Base-by-base conservation (phyloP, 1,284 basidiomycete species). In the Porodaedalea pini region DNA sequence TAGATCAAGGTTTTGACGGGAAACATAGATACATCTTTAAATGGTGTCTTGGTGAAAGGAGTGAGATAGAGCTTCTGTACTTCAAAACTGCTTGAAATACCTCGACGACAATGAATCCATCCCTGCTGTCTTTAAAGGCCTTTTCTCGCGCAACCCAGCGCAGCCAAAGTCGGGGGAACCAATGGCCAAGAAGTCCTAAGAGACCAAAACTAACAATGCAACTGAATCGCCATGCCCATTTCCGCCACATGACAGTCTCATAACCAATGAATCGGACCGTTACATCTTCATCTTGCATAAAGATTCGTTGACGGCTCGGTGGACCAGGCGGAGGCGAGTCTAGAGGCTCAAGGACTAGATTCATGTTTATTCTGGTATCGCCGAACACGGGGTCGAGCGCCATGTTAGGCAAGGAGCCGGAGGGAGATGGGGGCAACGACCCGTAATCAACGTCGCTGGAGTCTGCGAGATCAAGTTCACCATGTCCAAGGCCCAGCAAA, bases 91-190 rank as follows among this genome's bases (percentile, higher is more conserved):
- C 4, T 15, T 34, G 19, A 37, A 43, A 21, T 68, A 94, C 94
- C 82, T 99, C 94, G 52, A 98, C 86, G 21, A 97, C 88, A 51
- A 99, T 81, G 71, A 88, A 85, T 10, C 90, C 87, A 64, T 82
- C 71, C 47, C 77, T 75, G 8, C 86, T 80, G 55, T 90, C 78
- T 44, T 85, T 83, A 66, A 99, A 99, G 3, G 89, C 85, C 54
- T 82, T 88, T 70, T 96, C 92, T 54, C 76, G 79, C 1, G 93
- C 85, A n/a, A 92, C 88, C 79, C 87, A 94, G 36, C 82, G 82
- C 52, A 99, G 81, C 92, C 95, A 97, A 40, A 94, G 66, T 3
- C 79, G 82, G 49, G 97, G 96, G 64, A 97, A 85, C 97, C 97
- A 99, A 65, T 94, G 86, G 1, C 94, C 94, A 3, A 97, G 71